Conservation (phyloP, 306 rosid species). For the Biancaea sappan region DNA sequence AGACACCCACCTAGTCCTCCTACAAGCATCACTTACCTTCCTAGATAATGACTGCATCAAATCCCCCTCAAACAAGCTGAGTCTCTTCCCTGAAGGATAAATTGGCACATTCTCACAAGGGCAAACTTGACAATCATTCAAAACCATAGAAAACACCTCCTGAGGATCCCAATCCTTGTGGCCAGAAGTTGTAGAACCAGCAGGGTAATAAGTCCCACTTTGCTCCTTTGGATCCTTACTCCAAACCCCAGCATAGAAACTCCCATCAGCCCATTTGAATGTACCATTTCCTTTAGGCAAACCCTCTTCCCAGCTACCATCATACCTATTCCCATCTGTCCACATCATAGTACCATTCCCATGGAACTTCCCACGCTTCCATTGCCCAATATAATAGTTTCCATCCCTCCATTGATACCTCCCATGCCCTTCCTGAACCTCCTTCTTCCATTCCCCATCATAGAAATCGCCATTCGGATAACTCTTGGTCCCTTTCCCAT, state of each 20-base stretch:
- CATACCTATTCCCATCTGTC: constrained; percentile 75
- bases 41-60: constrained; percentile 17
- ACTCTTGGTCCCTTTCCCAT: constrained; percentile 77
- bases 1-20: constrained; percentile 39
- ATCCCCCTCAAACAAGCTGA: constrained; percentile 43
- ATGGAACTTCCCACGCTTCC: constrained; percentile 65
- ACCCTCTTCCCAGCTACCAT: constrained; percentile 90
- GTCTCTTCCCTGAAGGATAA: constrained; percentile 62
- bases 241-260: constrained; percentile 87
- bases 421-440: constrained; percentile 79
- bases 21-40: constrained; percentile 38
- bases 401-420: constrained; percentile 92
- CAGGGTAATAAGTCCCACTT: constrained; percentile 72
- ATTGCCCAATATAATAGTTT: constrained; percentile 76
- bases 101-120: constrained; percentile 45
- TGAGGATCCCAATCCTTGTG: constrained; percentile 54
- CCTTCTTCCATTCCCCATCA: constrained; percentile 96
- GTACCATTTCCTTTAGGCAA: constrained; percentile 89
- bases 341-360: constrained; percentile 84
- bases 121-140: constrained; percentile 43
- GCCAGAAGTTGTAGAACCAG: constrained; percentile 30
- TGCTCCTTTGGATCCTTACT: constrained; percentile 61
- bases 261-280: constrained; percentile 75
- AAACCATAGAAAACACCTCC: constrained; percentile 35
- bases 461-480: constrained; percentile 81